phyloP scores from a whole-genome alignment of 305 asterid genomes.

The Fraxinus greggii region DNA sequence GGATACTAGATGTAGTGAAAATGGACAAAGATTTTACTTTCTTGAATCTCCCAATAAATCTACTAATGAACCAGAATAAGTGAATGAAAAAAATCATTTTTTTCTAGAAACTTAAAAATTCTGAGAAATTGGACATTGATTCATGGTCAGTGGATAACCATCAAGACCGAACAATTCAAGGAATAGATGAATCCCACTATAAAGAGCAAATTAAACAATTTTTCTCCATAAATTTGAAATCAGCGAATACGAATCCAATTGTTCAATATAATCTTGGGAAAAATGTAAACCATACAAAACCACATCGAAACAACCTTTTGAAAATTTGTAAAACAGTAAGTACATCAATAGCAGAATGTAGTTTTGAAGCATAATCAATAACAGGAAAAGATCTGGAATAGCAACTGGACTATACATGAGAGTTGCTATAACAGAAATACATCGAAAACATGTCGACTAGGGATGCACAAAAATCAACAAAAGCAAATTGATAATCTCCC shows the following conservation, averaged over 20 bases:
- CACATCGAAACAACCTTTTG: neutral
- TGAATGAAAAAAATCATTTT: neutral
- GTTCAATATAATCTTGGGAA: neutral
- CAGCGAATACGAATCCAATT: neutral
- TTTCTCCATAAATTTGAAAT: neutral
- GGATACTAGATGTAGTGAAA: neutral
- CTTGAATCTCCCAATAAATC: neutral
- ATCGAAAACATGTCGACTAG: neutral
- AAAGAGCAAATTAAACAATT: neutral
- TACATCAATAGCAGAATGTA: neutral
- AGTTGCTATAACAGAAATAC: neutral
- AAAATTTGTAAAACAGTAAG: neutral
- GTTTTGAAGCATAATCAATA: neutral
- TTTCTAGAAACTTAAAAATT: neutral
- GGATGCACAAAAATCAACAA: neutral
- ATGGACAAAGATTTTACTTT: neutral
- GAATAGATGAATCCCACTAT: neutral
- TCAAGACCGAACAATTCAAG: neutral
- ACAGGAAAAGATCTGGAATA: neutral
- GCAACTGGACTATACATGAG: neutral
- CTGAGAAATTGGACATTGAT: neutral
- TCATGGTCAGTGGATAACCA: neutral
- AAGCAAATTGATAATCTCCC: neutral
- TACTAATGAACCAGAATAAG: neutral
- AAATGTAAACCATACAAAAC: neutral